Evolutionary conservation across 345 rosid species (phyloP).

Genomic region (Boechera divaricarpa): DNA sequence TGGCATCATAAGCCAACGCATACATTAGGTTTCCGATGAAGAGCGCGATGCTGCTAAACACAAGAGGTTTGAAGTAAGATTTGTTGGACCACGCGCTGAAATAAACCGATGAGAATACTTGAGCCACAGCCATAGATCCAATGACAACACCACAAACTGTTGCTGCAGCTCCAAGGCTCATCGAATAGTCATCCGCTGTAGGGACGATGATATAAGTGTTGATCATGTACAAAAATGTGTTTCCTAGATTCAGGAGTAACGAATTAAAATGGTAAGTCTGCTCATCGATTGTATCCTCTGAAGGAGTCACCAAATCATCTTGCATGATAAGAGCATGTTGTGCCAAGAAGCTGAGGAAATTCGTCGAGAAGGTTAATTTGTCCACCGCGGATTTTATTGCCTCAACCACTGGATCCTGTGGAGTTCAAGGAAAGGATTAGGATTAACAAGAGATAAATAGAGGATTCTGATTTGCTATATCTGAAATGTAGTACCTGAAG

Average conservation of each 20-base stretch:
- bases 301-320: slow-evolving; percentile 83
- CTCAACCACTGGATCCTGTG: slow-evolving; percentile 89
- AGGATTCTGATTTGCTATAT: background rate
- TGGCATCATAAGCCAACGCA: slow-evolving; percentile 87
- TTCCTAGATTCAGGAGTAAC: slow-evolving; percentile 79
- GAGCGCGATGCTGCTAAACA: slow-evolving; percentile 90
- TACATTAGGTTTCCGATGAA: slow-evolving; percentile 82
- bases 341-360: slow-evolving; percentile 85
- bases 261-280: slow-evolving; percentile 85
- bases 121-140: slow-evolving; percentile 99
- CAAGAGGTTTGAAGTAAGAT: slow-evolving; percentile 95
- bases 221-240: slow-evolving; percentile 93
- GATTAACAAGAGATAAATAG: background rate
- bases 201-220: slow-evolving; percentile 95
- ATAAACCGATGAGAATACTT: slow-evolving; percentile 94
- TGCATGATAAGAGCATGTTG: slow-evolving; percentile 98
- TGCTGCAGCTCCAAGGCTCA: slow-evolving; percentile 96
- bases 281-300: slow-evolving; percentile 74
- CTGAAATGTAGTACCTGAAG: slow-evolving; percentile 58
- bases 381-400: slow-evolving; percentile 84
- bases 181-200: slow-evolving; percentile 92
- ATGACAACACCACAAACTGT: slow-evolving; percentile 98
- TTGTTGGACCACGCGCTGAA: slow-evolving; percentile 98
- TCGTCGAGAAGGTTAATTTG: slow-evolving; percentile 81
- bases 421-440: background rate